Evolutionary conservation across 306 rosid genomes (phyloP), one percentile per base, ranked within the genome.

Genomic region (Lathyrus oleraceus): DNA sequence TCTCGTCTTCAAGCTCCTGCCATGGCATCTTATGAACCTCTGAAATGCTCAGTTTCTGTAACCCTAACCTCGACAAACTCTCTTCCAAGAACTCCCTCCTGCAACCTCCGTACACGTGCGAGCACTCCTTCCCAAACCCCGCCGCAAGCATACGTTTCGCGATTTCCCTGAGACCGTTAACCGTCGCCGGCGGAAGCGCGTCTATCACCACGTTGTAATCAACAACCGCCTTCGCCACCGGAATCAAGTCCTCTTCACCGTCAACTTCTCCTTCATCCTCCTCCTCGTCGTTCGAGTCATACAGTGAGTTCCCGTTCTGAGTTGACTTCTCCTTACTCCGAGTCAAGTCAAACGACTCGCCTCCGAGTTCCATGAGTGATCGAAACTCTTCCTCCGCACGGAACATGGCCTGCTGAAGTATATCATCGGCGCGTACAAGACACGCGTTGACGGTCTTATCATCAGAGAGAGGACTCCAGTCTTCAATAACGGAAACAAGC

Each of bases 61-160:
- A 47, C 83, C 96, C 92, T n/a, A 89, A 74, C 75, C 92, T 65
- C 61, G 89, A 85, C 1, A 89, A 51, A 61, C 92, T 87, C 83
- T 89, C 96, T 42, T 87, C 96, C 11, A 89, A 64, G 28, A 89
- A 89, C 78, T 85, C 92, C 32, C 92, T 70, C 82, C 96, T 71
- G 81, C 87, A 83, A 72, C 85, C 71, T 21, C 90, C 79, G 79
- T 85, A 89, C 58, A 82, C 92, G 38, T 78, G 93, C 10, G 87
- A 81, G 53, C 93, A 85, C 86, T 85, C 89, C 65, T 87, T 87
- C 10, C 80, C 89, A 39, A 80, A 89, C 32, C 96, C 90, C 1
- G 91, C 91, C 17, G 85, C 82, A 48, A 87, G 84, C 96, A 89
- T 89, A 2, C 96, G 85, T 81, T 85, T 85, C 63, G 96, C 91